phyloP scores from a whole-genome alignment of 495 filamentous ascomycete species.

The Penicillium atrosanguineum region DNA sequence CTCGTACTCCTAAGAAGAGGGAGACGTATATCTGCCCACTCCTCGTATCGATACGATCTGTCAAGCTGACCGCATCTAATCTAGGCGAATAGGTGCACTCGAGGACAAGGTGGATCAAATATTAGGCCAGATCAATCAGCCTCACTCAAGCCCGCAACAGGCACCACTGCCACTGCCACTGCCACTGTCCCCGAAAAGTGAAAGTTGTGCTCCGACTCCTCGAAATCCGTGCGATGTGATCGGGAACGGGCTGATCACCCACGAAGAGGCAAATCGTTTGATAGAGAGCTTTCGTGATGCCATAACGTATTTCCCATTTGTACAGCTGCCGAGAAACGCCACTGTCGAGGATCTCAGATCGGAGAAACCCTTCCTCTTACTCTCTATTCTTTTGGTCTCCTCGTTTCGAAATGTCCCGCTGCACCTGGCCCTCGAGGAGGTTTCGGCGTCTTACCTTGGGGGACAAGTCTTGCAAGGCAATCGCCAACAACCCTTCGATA shows the following conservation, averaged over 20 bases:
- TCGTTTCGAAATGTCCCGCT: conserved; percentile 9
- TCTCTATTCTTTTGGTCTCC: conserved; percentile 15
- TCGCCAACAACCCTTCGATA: conserved; percentile 6
- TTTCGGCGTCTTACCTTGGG: conserved; percentile 10
- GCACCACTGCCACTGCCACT: background rate
- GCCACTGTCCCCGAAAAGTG: conserved; percentile 1
- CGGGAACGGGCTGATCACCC: conserved; percentile 12
- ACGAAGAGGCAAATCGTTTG: conserved; percentile 10
- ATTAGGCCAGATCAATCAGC: conserved; percentile 9
- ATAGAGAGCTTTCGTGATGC: conserved; percentile 11
- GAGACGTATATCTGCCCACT: conserved; percentile 13
- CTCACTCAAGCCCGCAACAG: conserved; percentile 1
- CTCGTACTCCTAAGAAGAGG: conserved; percentile 15
- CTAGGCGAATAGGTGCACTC: conserved; percentile 14
- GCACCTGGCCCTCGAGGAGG: conserved; percentile 14
- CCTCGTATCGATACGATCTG: conserved; percentile 4
- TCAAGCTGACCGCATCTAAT: conserved; percentile 5
- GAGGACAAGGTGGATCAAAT: conserved; percentile 21
- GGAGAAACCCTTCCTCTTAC: conserved; percentile 18
- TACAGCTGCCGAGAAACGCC: conserved; percentile 6
- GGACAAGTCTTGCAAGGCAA: conserved; percentile 3
- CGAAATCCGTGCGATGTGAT: conserved; percentile 16
- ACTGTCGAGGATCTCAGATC: conserved; percentile 14
- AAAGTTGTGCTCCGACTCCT: conserved; percentile 1
- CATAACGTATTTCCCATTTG: conserved; percentile 12